These are phyloP conservation scores for Teunomyces pallodes DNA, from an alignment of 805 yeast genomes.

Conservation along the genomic window DNA sequence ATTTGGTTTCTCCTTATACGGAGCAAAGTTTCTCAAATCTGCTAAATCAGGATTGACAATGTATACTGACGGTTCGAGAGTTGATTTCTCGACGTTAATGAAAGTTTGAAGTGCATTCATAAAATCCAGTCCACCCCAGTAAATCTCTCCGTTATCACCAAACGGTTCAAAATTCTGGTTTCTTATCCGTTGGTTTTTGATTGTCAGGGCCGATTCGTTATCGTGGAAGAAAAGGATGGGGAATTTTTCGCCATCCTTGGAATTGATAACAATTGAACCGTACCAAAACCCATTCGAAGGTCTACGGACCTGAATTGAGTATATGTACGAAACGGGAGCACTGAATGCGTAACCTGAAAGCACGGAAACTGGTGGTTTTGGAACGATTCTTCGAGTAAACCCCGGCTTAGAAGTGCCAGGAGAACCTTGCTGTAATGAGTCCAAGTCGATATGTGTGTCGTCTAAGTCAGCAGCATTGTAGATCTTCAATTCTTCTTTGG, in stretches of 20 bases:
- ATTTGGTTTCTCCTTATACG: constrained; percentile 18
- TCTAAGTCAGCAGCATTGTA: constrained; percentile 52
- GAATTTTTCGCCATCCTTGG: constrained; percentile 61
- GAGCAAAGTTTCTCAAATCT: constrained; percentile 59
- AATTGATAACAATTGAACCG: constrained; percentile 79
- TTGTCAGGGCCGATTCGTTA: constrained; percentile 75
- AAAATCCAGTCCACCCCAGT: constrained; percentile 93
- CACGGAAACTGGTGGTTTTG: constrained; percentile 51
- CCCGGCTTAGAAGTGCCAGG: background rate
- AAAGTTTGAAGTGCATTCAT: constrained; percentile 50
- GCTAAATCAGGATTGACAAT: constrained; percentile 75
- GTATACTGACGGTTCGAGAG: constrained; percentile 68
- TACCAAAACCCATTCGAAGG: constrained; percentile 90
- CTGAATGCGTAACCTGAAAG: constrained; percentile 68
- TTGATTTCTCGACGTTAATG: constrained; percentile 64
- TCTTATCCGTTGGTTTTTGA: constrained; percentile 54
- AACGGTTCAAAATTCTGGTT: constrained; percentile 75
- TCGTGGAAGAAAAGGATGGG: constrained; percentile 94
- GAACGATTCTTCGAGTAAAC: constrained; percentile 28
- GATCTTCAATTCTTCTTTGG: constrained; percentile 42
- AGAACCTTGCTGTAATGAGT: constrained; percentile 14
- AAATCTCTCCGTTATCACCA: constrained; percentile 49
- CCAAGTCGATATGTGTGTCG: constrained; percentile 22
- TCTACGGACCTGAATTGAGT: constrained; percentile 77
- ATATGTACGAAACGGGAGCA: constrained; percentile 56